A percentile compares a stretch with the other conserved stretches of the same genome.
These are phyloP conservation scores for Leonotis leonurus DNA, from an alignment of 257 asterid genomes.

Conservation along the genomic window DNA sequence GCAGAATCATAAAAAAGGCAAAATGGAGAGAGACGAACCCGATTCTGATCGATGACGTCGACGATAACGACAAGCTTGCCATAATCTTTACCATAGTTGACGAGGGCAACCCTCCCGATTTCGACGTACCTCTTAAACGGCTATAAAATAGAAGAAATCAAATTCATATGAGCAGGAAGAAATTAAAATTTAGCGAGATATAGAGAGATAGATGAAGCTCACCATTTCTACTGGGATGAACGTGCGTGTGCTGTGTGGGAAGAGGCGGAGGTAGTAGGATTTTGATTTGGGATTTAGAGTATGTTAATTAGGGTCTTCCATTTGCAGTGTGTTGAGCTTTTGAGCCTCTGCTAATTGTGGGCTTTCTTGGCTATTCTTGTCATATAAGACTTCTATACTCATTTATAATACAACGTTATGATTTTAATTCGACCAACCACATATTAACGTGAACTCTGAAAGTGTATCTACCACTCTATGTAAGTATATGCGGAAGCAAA, in stretches of 20 bases:
- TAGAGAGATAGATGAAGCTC: conserved; percentile 3
- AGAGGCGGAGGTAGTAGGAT: conserved; percentile 15
- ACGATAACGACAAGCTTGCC: conserved; percentile 69
- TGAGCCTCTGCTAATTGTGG: too few relatives aligned
- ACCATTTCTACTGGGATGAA: conserved; percentile 28
- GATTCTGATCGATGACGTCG: conserved; percentile 57
- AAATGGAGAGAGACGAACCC: conserved; percentile 28
- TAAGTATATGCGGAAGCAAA: too few relatives aligned
- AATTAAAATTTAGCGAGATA: not conserved
- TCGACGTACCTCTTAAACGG: conserved; percentile 85
- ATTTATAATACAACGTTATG: too few relatives aligned
- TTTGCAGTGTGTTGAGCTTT: not conserved
- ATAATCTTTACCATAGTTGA: conserved; percentile 66
- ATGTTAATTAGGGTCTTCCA: conserved; percentile 12
- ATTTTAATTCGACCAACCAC: too few relatives aligned
- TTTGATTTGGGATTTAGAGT: not conserved
- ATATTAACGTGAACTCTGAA: too few relatives aligned
- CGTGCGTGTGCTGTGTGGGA: conserved; percentile 15
- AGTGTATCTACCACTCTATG: too few relatives aligned
- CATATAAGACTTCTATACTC: too few relatives aligned
- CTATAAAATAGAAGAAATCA: conserved; percentile 17
- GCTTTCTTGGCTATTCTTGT: too few relatives aligned
- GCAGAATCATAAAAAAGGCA: not conserved
- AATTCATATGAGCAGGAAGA: not conserved
- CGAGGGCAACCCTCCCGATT: conserved; percentile 75